Base-by-base conservation (phyloP, 2,329 filamentous ascomycete genomes). In the Zalaria obscura region DNA sequence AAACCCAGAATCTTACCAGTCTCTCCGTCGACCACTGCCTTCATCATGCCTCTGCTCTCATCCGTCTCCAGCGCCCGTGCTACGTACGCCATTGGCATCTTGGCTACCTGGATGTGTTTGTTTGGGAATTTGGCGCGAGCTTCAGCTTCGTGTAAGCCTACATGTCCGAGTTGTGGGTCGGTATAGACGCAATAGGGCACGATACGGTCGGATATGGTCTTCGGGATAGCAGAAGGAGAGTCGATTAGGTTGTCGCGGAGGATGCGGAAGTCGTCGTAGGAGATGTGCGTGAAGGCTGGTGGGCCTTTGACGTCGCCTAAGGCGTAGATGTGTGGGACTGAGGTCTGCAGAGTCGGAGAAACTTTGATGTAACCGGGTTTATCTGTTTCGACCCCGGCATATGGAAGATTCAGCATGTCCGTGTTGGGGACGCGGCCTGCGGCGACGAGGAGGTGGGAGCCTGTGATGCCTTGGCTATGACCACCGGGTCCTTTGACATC, bases 181-280 rank as follows among this genome's bases (percentile, higher is more conserved):
- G 67, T 74, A 55, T 69, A 74, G 42, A 70, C 60, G 4, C 68
- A 65, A 47, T 70, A 71, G 3, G 70, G 69, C 5, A 66, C 56
- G 18, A 63, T 46, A 6, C 57, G 52, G 40, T 61, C 53, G 5
- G 55, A 52, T 4, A 49, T 56, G n/a, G 55, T 58, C 1, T 51
- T 47, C 32, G 47, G 43, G 5, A 40, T 31, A 25, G 45, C 40
- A 7, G 29, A 32, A 7, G 29, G 29, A 7, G 29, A 32, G 10
- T 54, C 42, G 32, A 69, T 48, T 37, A 72, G 49, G 45, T 70
- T 72, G 45, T 59, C 55, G 25, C 63, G 59, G 36, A 74, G 49
- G 52, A 75, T 65, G 42, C 71, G 67, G 51, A 65, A 72, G 55
- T 74, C 70, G 52, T 75, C 70, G 55, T 73, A 74, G 3, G 67